A percentile compares a stretch with the other conserved stretches of the same genome.
Evolutionary conservation across 805 yeast genomes (phyloP).

Genomic region (Starmera dryadoides): DNA sequence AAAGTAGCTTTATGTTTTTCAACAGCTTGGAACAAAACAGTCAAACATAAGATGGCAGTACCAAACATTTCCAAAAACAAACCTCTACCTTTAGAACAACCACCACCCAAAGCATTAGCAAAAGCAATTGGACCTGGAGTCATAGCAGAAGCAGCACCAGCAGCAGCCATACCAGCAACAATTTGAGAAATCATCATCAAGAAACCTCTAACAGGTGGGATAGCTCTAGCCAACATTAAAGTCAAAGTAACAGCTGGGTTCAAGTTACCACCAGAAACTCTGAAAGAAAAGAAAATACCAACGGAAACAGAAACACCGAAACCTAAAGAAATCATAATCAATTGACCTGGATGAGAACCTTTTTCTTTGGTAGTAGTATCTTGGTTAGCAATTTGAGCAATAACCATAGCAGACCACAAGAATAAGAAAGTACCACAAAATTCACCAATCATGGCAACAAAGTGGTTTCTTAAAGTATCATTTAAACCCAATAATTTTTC

Average conservation of each 20-base stretch:
- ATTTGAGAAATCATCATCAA: constrained; percentile 63
- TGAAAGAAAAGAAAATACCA: constrained; percentile 58
- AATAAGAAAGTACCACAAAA: constrained; percentile 82
- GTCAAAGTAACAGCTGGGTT: constrained; percentile 85
- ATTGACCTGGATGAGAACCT: constrained; percentile 56
- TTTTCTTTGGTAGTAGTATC: constrained; percentile 26
- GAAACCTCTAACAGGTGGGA: constrained; percentile 64
- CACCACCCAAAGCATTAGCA: constrained; percentile 67
- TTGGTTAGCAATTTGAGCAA: constrained; percentile 78
- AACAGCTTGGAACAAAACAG: constrained; percentile 78
- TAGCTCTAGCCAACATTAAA: constrained; percentile 63
- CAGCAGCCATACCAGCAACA: constrained; percentile 87
- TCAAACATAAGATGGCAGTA: constrained; percentile 62
- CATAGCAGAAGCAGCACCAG: constrained; percentile 80
- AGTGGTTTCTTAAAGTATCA: constrained; percentile 47
- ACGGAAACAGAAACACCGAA: constrained; percentile 83
- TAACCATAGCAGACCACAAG: constrained; percentile 73
- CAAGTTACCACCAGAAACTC: constrained; percentile 84
- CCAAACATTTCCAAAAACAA: constrained; percentile 78
- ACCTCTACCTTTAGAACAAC: constrained; percentile 66
- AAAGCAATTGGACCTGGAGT: constrained; percentile 75
- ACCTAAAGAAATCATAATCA: constrained; percentile 77
- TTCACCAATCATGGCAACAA: constrained; percentile 70
- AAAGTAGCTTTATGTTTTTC: constrained; percentile 71
- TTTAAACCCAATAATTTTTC: constrained; percentile 29